Evolutionary conservation across 768 basidiomycete genomes (phyloP), one percentile per base, ranked within the genome.

Genomic region (Cystofilobasidium bisporidii): DNA sequence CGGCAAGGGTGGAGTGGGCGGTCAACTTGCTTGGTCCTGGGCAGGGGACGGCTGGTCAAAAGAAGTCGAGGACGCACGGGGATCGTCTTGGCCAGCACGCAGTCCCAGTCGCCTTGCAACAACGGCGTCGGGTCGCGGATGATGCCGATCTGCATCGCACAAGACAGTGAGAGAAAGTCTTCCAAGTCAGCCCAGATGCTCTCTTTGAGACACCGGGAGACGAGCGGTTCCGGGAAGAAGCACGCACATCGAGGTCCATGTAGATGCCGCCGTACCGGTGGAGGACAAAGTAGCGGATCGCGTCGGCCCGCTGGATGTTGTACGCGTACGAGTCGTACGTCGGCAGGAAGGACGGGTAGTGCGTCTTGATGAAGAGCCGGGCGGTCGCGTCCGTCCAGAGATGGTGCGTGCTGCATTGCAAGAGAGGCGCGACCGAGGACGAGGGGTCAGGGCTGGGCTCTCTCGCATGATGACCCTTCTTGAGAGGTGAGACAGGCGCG

Each of bases 281-380:
- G 53, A 99, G 87, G 65, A 99, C 85, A 76, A 99, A 99, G 80
- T 99, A 99, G 64, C 96, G 92, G 72, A 99, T 98, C 38, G 84
- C 89, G 77, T 99, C 96, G 28, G 96, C 96, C 50, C 96, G 89
- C 75, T 94, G 92, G 74, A 97, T 96, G 50, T 84, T 80, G 77
- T 92, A 97, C 67, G 83, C 81, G 82, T 99, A 99, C 71, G 83
- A 82, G 79, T 97, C 91, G 74, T 88, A 99, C 30, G 89, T 94
- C 73, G 89, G 84, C 60, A 99, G 83, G 79, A 96, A 96, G 86
- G 91, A 91, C 24, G 87, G 82, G 74, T 98, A 99, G 68, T 90
- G 78, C 68, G 84, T 79, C 22, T 87, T 86, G 73, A 99, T 89
- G 78, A 99, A 98, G 72, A 87, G 83, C 71, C 91, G 86, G 20